Evolutionary conservation across 306 rosid species (phyloP).

Genomic region (Dryas octopetala): DNA sequence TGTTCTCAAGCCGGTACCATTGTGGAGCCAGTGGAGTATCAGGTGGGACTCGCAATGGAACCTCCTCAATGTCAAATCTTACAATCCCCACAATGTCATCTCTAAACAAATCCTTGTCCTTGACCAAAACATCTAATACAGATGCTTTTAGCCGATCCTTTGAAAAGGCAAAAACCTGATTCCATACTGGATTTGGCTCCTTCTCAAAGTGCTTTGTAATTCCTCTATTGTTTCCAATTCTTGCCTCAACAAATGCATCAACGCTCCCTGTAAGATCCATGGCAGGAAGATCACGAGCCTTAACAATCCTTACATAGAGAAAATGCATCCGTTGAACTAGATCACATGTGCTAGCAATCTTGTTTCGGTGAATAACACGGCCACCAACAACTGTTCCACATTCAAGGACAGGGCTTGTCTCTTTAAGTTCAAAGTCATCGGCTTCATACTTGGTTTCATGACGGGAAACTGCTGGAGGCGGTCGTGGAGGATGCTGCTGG

Average conservation of each 20-base stretch:
- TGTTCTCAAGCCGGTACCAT: constrained; percentile 75
- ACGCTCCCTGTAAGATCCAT: constrained; percentile 85
- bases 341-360: constrained; percentile 74
- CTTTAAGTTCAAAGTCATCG: constrained; percentile 77
- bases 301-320: constrained; percentile 78
- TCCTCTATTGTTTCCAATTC: constrained; percentile 79
- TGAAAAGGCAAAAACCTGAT: constrained; percentile 82
- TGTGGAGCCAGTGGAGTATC: constrained; percentile 92
- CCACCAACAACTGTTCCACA: constrained; percentile 93
- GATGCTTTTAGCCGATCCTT: constrained; percentile 88
- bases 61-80: constrained; percentile 76
- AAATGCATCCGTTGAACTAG: constrained; percentile 90
- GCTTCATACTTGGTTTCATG: constrained; percentile 51
- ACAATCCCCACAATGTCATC: constrained; percentile 86
- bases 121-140: constrained; percentile 70
- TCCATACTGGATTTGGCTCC: constrained; percentile 75
- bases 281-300: constrained; percentile 81
- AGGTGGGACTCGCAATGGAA: constrained; percentile 77
- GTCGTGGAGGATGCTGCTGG: constrained; percentile 38
- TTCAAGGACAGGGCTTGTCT: constrained; percentile 90
- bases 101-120: constrained; percentile 71
- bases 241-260: constrained; percentile 85
- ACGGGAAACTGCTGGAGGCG: constrained; percentile 36
- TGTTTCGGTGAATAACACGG: constrained; percentile 66
- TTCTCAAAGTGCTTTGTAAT: constrained; percentile 79